Evolutionary conservation across 1,139 yeast species (phyloP), one percentile per base, ranked within the genome.

Genomic region (Hemisphaericaspora lyxosophila): DNA sequence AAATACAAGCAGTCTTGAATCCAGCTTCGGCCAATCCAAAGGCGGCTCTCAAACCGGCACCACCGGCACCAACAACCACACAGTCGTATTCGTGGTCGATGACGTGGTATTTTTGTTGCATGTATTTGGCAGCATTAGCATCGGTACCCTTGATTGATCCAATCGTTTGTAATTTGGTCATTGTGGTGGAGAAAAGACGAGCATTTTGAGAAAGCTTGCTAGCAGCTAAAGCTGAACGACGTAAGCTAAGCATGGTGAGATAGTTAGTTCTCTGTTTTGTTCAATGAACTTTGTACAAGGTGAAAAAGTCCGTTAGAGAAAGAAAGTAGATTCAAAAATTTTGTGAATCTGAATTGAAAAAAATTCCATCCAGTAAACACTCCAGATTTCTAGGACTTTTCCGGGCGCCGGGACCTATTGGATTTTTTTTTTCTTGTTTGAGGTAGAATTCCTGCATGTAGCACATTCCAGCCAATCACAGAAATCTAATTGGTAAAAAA

Each of bases 1-100:
- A 83, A 54, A 92, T 81, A 79, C 97, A 92, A 28, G 98, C 98
- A 37, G 97, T 90, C 68, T 90, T 90, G 75, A 76, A 90, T 33
- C 98, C 98, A 40, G 95, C 96, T 59, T 89, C 92, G 40, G 97
- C 96, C 46, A 92, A 77, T 45, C 97, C 97, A 54, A 90, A 90
- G 20, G 98, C 97, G 29, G 98, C 98, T 70, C 97, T 82, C 46
- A 92, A 74, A 59, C 98, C 98, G 35, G 98, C 98, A 62, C 98
- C 98, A 55, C 98, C 98, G 40, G 97, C 98, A 57, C 98, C 98
- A 39, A 92, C 92, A 45, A 92, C 97, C 36, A 92, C 81, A 73
- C 96, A 89, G 70, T 92, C 98, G 69, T 90, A 92, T 66, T 92
- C 97, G 67, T 92, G 98, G 69, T 92, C 95, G 51, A 90, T 82